A percentile compares a stretch with the other conserved stretches of the same genome.
Evolutionary conservation across 2,329 filamentous ascomycete genomes (phyloP).

Genomic region (Colletotrichum higginsianum): DNA sequence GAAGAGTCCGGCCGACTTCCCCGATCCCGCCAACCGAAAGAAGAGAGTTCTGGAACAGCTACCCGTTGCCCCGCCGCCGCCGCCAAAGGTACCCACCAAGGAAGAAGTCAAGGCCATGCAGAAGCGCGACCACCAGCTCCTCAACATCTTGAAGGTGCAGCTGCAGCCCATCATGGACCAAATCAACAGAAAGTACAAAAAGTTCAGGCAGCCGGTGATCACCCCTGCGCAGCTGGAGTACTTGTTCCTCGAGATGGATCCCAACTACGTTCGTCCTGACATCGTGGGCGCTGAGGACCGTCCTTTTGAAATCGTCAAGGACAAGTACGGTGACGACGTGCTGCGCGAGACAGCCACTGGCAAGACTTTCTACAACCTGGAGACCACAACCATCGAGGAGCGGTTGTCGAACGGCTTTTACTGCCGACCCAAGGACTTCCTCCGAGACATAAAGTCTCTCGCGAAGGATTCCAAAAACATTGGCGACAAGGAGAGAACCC

Average conservation of each 20-base stretch:
- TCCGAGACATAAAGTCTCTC: constrained; percentile 87
- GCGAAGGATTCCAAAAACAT: constrained; percentile 87
- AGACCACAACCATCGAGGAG: constrained; percentile 93
- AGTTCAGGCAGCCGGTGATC: constrained; percentile 87
- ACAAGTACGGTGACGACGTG: constrained; percentile 83
- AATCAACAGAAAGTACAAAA: constrained; percentile 90
- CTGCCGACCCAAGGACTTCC: constrained; percentile 89
- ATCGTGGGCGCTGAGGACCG: constrained; percentile 70
- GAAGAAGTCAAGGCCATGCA: constrained; percentile 86
- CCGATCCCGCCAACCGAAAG: constrained; percentile 88
- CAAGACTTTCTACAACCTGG: constrained; percentile 96
- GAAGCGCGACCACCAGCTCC: constrained; percentile 84
- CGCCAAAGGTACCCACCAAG: constrained; percentile 78
- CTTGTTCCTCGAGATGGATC: constrained; percentile 86
- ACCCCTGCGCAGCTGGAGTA: constrained; percentile 83
- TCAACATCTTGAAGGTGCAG: constrained; percentile 90
- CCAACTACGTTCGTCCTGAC: constrained; percentile 75
- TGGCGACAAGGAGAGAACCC: constrained; percentile 84
- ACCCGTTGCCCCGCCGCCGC: constrained; percentile 80
- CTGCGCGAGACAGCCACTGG: constrained; percentile 81
- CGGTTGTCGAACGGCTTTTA: constrained; percentile 98
- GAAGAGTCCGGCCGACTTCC: constrained; percentile 87
- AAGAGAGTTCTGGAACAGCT: constrained; percentile 86
- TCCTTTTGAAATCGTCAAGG: constrained; percentile 84
- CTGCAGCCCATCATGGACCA: constrained; percentile 98